Base-by-base conservation (phyloP, 805 yeast species). In the Candida michaelii region DNA sequence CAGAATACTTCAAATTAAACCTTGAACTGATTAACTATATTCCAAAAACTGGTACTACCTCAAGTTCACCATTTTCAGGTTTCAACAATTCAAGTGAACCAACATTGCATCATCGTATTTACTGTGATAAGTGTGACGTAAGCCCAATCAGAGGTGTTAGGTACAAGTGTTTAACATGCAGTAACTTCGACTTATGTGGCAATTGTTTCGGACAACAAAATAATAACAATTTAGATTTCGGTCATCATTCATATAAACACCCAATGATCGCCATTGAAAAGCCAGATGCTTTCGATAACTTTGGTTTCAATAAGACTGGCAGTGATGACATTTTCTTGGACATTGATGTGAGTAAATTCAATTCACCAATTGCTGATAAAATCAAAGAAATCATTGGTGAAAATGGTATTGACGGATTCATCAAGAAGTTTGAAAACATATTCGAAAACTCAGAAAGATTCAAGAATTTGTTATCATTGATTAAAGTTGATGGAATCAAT, bases 151-250 rank as follows among this genome's bases (percentile, higher is more conserved):
- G 37, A 14, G 84, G 84, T 10, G 46, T 56, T 5, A 65, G 84
- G 39, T 79, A 69, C 52, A 67, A 70, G 30, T 79, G 85, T 54
- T 44, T 69, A 11, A 70, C 73, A 19, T 79, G 85, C 51, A 53
- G 55, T 3, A 76, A 80, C 53, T 77, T 66, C 51, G 84, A 80
- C 50, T 56, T 79, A 40, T 79, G 85, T 50, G 63, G 65, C 30
- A 30, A 48, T 24, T 66, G 71, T 44, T 62, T 58, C 33, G 36
- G 45, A 10, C 42, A 45, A 6, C 41, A 39, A n/a, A 31, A 36
- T 14, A 13, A 10, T 30, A 19, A 29, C 14, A 16, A 36, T 11
- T 39, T 21, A n/a, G 13, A 38, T 15, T 27, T 27, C 15, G 44
- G 43, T 11, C n/a, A 7, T 9, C 52, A 45, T 17, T 15, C 36